Evolutionary conservation across 2,329 filamentous ascomycete genomes (phyloP).

Genomic region (Colletotrichum gigasporum): DNA sequence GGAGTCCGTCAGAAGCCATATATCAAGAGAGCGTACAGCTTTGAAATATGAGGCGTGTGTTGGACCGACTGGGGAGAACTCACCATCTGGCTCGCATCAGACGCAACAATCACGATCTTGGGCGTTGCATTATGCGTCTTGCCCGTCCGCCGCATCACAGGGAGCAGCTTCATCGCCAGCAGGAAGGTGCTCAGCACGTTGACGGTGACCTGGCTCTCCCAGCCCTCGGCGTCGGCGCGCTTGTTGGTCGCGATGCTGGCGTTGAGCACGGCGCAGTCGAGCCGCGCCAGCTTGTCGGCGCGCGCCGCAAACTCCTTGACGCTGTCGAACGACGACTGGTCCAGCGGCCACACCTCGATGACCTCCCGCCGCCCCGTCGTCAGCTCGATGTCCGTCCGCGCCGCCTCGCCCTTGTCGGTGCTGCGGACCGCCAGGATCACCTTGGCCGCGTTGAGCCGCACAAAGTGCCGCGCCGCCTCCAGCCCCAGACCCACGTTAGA

Average conservation of each 20-base stretch:
- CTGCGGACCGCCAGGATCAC: conserved; percentile 54
- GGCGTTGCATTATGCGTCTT: conserved; percentile 43
- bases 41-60: no score
- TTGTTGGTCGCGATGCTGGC: conserved; percentile 40
- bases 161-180: conserved; percentile 53
- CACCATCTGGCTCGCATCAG: conserved; percentile 44
- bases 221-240: conserved; percentile 43
- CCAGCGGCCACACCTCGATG: conserved; percentile 55
- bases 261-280: conserved; percentile 49
- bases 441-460: conserved; percentile 47
- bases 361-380: conserved; percentile 27
- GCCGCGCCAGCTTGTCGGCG: conserved; percentile 40
- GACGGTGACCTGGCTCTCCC: conserved; percentile 53
- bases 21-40: no score
- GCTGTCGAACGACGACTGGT: conserved; percentile 44
- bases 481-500: conserved; percentile 53
- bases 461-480: conserved; percentile 52
- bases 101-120: conserved; percentile 49
- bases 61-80: no score
- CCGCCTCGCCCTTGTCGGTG: conserved; percentile 50
- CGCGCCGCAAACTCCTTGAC: conserved; percentile 45
- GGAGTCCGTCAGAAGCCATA: no score
- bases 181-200: conserved; percentile 59
- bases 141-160: conserved; percentile 48
- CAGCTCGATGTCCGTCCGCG: conserved; percentile 44